Conservation (phyloP, 148 eudicot genomes). For the Rhododendron vialii region DNA sequence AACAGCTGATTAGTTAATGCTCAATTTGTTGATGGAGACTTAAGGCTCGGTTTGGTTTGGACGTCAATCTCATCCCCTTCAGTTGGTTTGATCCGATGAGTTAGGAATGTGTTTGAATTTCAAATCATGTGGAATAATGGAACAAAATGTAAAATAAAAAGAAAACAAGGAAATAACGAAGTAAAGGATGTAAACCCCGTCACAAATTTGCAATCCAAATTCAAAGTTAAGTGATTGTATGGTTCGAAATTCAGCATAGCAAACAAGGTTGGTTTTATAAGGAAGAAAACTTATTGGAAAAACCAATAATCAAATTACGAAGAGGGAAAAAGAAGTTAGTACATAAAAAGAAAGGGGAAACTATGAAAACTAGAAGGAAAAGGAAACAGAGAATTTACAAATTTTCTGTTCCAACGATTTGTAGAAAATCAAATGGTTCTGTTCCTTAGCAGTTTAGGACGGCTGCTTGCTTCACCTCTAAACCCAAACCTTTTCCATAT, state of each 20-base stretch:
- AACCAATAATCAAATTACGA: not conserved
- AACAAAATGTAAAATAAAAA: not conserved
- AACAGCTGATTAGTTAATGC: not conserved
- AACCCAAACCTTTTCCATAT: not conserved
- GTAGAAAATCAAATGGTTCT: not conserved
- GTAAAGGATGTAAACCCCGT: not conserved
- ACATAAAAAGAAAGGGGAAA: not conserved
- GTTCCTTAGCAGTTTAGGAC: conserved; percentile 7
- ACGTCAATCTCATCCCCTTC: not conserved
- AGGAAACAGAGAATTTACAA: not conserved
- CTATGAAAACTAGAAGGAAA: not conserved
- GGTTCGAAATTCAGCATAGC: not conserved
- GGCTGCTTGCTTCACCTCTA: not conserved
- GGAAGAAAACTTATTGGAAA: not conserved
- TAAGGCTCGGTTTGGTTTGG: not conserved
- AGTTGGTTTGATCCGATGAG: not conserved
- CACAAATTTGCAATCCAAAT: not conserved
- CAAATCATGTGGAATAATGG: not conserved
- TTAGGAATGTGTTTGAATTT: not conserved
- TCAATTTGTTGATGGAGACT: too few relatives aligned
- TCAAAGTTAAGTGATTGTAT: not conserved
- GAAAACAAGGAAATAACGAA: too few relatives aligned
- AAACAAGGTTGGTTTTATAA: not conserved
- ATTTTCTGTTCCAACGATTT: not conserved
- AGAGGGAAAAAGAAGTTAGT: not conserved